Evolutionary conservation across 73 alveolate species (phyloP).

Genomic region (Halteria grandinella): DNA sequence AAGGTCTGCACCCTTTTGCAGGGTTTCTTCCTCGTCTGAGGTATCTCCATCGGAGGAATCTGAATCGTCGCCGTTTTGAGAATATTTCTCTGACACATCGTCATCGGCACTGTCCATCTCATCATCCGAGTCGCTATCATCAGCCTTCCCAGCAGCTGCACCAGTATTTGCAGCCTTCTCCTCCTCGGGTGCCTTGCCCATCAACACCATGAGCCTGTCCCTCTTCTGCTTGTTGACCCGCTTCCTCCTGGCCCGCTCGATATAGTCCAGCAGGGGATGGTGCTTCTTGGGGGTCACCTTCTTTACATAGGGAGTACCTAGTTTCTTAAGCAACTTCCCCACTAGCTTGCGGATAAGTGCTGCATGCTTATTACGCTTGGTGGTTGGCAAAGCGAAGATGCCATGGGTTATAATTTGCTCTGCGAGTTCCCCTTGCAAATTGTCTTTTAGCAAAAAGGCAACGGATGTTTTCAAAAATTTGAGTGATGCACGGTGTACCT

Average conservation of each 20-base stretch:
- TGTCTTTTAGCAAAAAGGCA: conserved; percentile 24
- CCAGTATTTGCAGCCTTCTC: background rate
- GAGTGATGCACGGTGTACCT: conserved; percentile 23
- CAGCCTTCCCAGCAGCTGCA: conserved; percentile 38
- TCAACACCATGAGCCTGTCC: conserved; percentile 6
- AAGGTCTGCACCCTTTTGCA: conserved; percentile 27
- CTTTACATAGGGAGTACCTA: conserved; percentile 48
- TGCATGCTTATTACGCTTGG: conserved; percentile 24
- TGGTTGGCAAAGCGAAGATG: conserved; percentile 31
- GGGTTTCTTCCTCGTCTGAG: conserved; percentile 36
- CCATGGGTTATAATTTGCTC: conserved; percentile 25
- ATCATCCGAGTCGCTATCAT: conserved; percentile 12
- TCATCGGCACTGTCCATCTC: too few species aligned
- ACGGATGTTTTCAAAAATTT: conserved; percentile 38
- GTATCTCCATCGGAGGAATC: conserved; percentile 28
- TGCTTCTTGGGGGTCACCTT: conserved; percentile 46
- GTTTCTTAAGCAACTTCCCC: conserved; percentile 46
- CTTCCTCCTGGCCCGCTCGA: conserved; percentile 60
- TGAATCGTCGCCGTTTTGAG: background rate
- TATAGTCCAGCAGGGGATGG: conserved; percentile 45
- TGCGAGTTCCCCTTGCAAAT: conserved; percentile 36
- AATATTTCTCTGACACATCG: conserved; percentile 39
- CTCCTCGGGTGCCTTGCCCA: conserved; percentile 40
- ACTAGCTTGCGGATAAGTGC: conserved; percentile 49
- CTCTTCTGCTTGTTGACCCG: conserved; percentile 40